These are phyloP conservation scores for Fusarium praegraminearum DNA, from an alignment of 2,329 filamentous ascomycete genomes.

Conservation along the genomic window DNA sequence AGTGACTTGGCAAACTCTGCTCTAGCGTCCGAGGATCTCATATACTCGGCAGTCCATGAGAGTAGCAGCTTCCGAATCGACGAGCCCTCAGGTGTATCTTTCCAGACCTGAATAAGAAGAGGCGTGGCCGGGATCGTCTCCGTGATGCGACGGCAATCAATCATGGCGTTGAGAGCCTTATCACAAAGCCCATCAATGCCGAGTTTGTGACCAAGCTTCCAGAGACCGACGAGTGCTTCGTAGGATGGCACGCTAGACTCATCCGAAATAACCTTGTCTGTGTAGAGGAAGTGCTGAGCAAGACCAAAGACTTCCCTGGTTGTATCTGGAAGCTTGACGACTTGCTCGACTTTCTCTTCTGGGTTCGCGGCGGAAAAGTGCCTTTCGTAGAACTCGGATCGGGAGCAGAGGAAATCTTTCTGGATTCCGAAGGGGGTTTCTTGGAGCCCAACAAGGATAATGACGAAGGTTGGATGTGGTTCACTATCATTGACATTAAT, in stretches of 20 bases:
- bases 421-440: constrained; percentile 69
- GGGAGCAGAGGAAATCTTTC: constrained; percentile 67
- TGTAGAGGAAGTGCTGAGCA: constrained; percentile 67
- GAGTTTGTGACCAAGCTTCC: constrained; percentile 67
- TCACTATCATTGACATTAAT: constrained; percentile 54
- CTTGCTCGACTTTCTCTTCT: constrained; percentile 60
- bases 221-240: constrained; percentile 66
- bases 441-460: constrained; percentile 65
- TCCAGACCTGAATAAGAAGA: constrained; percentile 71
- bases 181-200: constrained; percentile 68
- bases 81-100: constrained; percentile 70
- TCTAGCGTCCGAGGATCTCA: constrained; percentile 67
- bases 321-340: constrained; percentile 63
- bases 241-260: constrained; percentile 61
- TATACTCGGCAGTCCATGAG: constrained; percentile 73
- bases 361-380: constrained; percentile 56
- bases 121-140: constrained; percentile 68
- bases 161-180: constrained; percentile 68
- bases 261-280: constrained; percentile 60
- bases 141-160: constrained; percentile 65
- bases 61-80: constrained; percentile 69
- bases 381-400: constrained; percentile 61
- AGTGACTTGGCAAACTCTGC: constrained; percentile 70
- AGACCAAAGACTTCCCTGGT: constrained; percentile 66
- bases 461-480: constrained; percentile 67